Percentiles rank a stretch among this genome's conserved stretches.
Conservation (phyloP, 2,329 filamentous ascomycete species). For the Paracamarosporium sp. region DNA sequence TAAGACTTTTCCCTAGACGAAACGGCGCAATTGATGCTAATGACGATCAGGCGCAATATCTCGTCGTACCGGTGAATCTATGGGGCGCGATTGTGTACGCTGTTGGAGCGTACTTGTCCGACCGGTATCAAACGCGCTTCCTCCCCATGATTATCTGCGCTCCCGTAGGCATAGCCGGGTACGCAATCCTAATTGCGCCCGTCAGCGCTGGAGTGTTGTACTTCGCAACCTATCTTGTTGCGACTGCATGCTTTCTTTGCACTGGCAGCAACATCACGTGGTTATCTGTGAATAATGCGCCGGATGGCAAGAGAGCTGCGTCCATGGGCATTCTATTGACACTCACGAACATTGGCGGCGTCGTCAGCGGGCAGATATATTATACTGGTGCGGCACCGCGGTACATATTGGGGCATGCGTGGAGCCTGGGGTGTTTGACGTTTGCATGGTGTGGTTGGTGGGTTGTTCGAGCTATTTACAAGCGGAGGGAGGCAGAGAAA, state of each 20-base stretch:
- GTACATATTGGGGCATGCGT: slow-evolving; percentile 43
- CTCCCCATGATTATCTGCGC: slow-evolving; percentile 42
- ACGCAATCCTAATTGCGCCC: slow-evolving; percentile 36
- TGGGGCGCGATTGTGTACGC: slow-evolving; percentile 51
- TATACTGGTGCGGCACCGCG: slow-evolving; percentile 33
- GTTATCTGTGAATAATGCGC: slow-evolving; percentile 40
- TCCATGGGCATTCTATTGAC: slow-evolving; percentile 39
- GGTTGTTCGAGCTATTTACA: slow-evolving; percentile 42
- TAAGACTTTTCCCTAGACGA: slow-evolving; percentile 22
- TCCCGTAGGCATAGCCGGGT: slow-evolving; percentile 38
- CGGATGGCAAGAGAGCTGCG: slow-evolving; percentile 42
- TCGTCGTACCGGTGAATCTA: slow-evolving; percentile 51
- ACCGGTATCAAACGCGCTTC: slow-evolving; percentile 48
- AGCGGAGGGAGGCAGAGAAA: slow-evolving; percentile 38
- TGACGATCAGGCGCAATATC: slow-evolving; percentile 35
- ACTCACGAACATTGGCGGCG: slow-evolving; percentile 43
- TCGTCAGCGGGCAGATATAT: slow-evolving; percentile 43
- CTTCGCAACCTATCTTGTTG: slow-evolving; percentile 41
- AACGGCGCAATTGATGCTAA: background rate
- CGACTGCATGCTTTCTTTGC: slow-evolving; percentile 42
- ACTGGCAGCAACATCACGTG: slow-evolving; percentile 44
- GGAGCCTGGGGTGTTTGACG: slow-evolving; percentile 44
- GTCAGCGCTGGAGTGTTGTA: slow-evolving; percentile 35
- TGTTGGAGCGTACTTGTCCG: slow-evolving; percentile 47
- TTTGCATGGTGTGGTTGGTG: slow-evolving; percentile 50